Evolutionary conservation across 108 stramenopile genomes (phyloP).

Genomic region (Nannochloropsis gaditana): DNA sequence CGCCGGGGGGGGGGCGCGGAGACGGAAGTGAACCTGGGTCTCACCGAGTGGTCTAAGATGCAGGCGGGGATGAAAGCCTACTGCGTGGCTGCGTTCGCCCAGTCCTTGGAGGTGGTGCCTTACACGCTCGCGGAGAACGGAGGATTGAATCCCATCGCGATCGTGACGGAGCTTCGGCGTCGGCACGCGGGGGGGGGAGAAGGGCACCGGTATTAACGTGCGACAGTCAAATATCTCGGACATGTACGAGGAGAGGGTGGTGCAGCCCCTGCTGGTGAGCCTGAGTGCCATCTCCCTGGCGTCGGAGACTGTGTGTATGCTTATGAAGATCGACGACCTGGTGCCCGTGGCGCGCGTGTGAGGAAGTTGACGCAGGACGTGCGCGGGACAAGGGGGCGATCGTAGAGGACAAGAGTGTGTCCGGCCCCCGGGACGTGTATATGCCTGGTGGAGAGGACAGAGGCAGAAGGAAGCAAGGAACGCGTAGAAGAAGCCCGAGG

Average conservation of each 20-base stretch:
- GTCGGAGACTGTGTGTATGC: slow-evolving; percentile 95
- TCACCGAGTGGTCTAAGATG: slow-evolving; percentile 69
- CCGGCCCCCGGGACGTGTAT: not conserved
- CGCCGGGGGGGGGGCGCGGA: slow-evolving; percentile 99
- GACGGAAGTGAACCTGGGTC: slow-evolving; percentile 75
- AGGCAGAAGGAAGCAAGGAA: too few species aligned
- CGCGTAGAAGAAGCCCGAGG: too few species aligned
- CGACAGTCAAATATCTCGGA: slow-evolving; percentile 64
- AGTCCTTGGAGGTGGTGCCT: slow-evolving; percentile 93
- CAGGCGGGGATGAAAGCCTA: slow-evolving; percentile 84
- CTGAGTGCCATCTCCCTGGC: slow-evolving; percentile 86
- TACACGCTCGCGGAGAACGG: slow-evolving; percentile 99
- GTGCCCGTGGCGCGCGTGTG: slow-evolving; percentile 62
- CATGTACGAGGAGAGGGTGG: slow-evolving; percentile 85
- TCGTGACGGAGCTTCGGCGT: slow-evolving; percentile 89
- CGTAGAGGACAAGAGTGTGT: not conserved
- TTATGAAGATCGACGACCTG: slow-evolving; percentile 95
- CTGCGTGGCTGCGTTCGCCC: slow-evolving; percentile 93
- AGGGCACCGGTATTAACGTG: slow-evolving; percentile 25
- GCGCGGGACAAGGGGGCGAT: not conserved
- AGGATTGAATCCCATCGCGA: slow-evolving; percentile 92
- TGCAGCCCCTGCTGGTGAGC: slow-evolving; percentile 92
- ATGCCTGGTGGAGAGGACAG: not conserved
- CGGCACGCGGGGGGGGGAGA: slow-evolving; percentile 56
- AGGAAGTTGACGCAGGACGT: not conserved